phyloP scores from a whole-genome alignment of 108 stramenopile genomes.

The Fragilaria crotonensis region DNA sequence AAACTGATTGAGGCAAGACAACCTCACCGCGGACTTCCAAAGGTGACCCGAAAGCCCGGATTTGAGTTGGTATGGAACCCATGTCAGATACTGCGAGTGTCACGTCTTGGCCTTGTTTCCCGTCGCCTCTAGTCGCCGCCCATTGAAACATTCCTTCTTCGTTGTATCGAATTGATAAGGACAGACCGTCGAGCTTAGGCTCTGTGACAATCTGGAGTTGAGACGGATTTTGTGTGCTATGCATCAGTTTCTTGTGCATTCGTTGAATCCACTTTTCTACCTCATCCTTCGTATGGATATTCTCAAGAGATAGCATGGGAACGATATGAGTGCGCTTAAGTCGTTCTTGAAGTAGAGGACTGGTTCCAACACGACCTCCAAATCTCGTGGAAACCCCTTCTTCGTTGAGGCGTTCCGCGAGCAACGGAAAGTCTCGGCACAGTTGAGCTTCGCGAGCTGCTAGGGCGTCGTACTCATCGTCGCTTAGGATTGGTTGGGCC shows the following conservation, averaged over 20 bases:
- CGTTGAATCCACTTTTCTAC: conserved; percentile 59
- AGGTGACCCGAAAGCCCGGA: neutral
- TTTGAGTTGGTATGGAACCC: neutral
- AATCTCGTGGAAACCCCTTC: conserved; percentile 58
- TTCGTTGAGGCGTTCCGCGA: conserved; percentile 33
- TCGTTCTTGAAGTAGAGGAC: conserved; percentile 7
- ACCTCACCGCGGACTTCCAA: conserved; percentile 93
- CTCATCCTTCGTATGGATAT: conserved; percentile 50
- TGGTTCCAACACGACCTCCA: conserved; percentile 67
- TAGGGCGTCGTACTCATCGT: conserved; percentile 83
- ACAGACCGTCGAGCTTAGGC: conserved; percentile 92
- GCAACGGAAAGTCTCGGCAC: conserved; percentile 43
- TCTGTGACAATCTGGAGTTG: conserved; percentile 67
- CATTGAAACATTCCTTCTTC: conserved; percentile 33
- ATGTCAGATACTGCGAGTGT: conserved; percentile 33
- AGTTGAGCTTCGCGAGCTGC: conserved; percentile 64
- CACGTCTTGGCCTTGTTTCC: conserved; percentile 72
- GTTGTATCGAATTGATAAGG: conserved; percentile 75
- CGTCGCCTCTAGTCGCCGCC: conserved; percentile 92
- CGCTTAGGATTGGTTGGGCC: conserved; percentile 16
- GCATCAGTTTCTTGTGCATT: conserved; percentile 25
- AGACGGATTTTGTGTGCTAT: conserved; percentile 1
- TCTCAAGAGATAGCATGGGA: conserved; percentile 78
- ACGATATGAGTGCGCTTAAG: conserved; percentile 48
- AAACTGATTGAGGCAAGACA: conserved; percentile 58